Conservation (phyloP, 179 eudicot genomes). For the Vitellaria paradoxa region DNA sequence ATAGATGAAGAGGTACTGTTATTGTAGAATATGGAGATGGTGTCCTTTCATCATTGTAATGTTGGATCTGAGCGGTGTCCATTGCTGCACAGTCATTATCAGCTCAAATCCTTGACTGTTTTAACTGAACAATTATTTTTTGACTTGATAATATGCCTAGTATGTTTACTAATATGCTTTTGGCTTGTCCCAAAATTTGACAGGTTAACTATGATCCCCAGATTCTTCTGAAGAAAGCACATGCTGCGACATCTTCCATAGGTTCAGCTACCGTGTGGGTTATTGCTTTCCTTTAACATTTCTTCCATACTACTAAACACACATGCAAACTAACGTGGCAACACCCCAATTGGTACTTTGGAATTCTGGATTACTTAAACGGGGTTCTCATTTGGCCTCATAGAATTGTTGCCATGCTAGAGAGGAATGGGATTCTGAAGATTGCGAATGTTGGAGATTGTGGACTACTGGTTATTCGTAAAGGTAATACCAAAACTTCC, state of each 20-base stretch:
- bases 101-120: neutral
- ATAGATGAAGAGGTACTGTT: constrained; percentile 64
- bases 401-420: constrained; percentile 85
- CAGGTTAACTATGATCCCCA: constrained; percentile 86
- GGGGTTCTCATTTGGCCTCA: constrained; percentile 9
- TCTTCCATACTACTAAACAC: neutral
- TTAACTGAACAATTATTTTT: constrained; percentile 1
- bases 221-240: constrained; percentile 73
- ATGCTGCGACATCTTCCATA: constrained; percentile 69
- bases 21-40: neutral
- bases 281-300: constrained; percentile 8
- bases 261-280: constrained; percentile 98
- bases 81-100: neutral
- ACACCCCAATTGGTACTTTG: neutral
- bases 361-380: constrained; percentile 7
- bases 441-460: constrained; percentile 94
- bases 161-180: neutral
- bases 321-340: neutral
- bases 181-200: constrained; percentile 10
- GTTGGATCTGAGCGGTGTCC: neutral
- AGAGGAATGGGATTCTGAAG: constrained; percentile 68
- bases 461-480: constrained; percentile 78
- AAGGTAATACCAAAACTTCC: constrained; percentile 41
- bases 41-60: neutral
- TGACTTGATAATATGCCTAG: neutral